Evolutionary conservation across 768 basidiomycete genomes (phyloP), one percentile per base, ranked within the genome.

Genomic region (Lactarius psammicola): DNA sequence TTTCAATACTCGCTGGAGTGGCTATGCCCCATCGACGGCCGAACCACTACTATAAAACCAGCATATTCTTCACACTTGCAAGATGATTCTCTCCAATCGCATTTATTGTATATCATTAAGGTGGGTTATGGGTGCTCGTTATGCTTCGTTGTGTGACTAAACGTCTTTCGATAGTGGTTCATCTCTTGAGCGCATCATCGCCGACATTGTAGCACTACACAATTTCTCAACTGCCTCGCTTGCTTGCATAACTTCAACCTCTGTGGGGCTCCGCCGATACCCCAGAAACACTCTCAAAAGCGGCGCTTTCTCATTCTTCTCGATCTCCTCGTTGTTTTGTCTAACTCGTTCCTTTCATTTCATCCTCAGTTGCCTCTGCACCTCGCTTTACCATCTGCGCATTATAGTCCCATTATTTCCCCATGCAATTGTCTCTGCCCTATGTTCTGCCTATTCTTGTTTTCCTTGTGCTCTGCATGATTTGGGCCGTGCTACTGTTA

Each of bases 41-140:
- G 60, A 59, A 23, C 20, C 64, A 40, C 49, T 67, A 57, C 40
- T 68, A 59, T 68, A 66, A 46, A 58, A 62, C 60, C 49, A 60
- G 53, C 61, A 46, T 60, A 31, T 10, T 40, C 46, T 30, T 40
- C 55, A 51, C 42, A 51, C 49, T 64, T 59, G 60, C 60, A 44
- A 34, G 62, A 58, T 51, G 49, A 33, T 46, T 56, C 60, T 40
- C 62, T 53, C 61, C 28, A 5, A 49, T 59, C 51, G 67, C 67
- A 68, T 65, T 60, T 68, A 68, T 54, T 68, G 67, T 68, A 68
- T 68, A 66, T 68, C 67, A 61, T 67, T 56, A 68, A 59, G 67
- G 67, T 68, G 67, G 51, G 67, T 13, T 30, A 9, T 11, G 30
- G 8, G 38, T 38, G 3, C 3, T 40, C 15, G n/a, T 33, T 15